Base-by-base conservation (phyloP, 345 rosid species). In the Fremontodendron californicum region DNA sequence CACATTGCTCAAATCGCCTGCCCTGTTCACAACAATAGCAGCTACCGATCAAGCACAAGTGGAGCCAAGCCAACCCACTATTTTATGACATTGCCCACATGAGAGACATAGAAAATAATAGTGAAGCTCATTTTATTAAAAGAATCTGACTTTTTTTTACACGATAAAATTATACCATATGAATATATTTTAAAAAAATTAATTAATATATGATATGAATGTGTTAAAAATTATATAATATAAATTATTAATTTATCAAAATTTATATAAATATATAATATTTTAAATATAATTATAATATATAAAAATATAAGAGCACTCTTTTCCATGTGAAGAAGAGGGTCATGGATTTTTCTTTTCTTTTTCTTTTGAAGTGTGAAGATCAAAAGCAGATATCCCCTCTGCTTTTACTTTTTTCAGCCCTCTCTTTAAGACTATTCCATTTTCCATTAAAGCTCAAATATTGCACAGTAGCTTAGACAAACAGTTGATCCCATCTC, bases 391-490 rank as follows among this genome's bases (percentile, higher is more conserved):
- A 89, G 73, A 77, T 19, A 60, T 13, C 37, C 27, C 21, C 9
- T 12, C 49, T 10, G 68, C 87, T 84, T 90, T 90, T 80, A 54
- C 87, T 87, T 86, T 85, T 72, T 33, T 10, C 74, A 82, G 85
- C 86, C 79, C 81, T 83, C 89, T 80, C 91, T 90, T 88, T 90
- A 85, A 83, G 93, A 87, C 93, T 84, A 85, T 81, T 83, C 89
- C 88, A 85, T 86, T 82, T 76, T 82, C 83, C 85, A 81, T 68
- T 79, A 85, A 82, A 85, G 84, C 83, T 82, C 82, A 65, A 74
- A 71, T 57, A 21, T 7, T 77, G 82, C 80, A 68, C 80, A 84
- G 54, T 75, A 80, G 67, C 51, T 40, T 37, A 55, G 65, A n/a
- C n/a, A n/a, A n/a, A 71, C 62, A 51, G 5, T 81, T 78, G 90